Base-by-base conservation (phyloP, 2,329 filamentous ascomycete species). In the Lojkania enalia region DNA sequence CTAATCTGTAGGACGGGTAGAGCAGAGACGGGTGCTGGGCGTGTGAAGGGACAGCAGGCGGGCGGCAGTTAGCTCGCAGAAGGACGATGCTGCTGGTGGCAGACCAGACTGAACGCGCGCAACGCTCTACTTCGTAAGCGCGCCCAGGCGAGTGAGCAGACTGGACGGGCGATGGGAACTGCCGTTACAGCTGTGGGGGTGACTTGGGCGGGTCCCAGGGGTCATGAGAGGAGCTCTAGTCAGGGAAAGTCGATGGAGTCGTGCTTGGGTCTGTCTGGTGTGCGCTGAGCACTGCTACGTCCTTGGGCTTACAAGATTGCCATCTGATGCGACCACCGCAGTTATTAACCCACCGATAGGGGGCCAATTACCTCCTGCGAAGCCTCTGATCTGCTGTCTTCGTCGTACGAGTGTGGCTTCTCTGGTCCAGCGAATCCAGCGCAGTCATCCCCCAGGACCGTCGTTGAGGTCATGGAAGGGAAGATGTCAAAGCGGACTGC, bases 111-210 rank as follows among this genome's bases (percentile, higher is more conserved):
- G n/a, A n/a, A n/a, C n/a, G n/a, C 33, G 39, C 33, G 42, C 46
- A 49, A 19, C 36, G 46, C 51, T 41, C 39, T 44, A 41, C 44
- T 51, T 54, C 49, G 50, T 57, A 49, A 52, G 55, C 49, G 53
- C 50, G 48, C 48, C 58, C 55, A 55, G 54, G 55, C 49, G 47
- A 49, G 51, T 54, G 41, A 31, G 54, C 49, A 47, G 50, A 52
- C 58, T 58, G 60, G 37, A 37, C 52, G 54, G 57, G 54, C 55
- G 52, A 51, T 64, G 63, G 64, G 59, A 64, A 65, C 61, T 65
- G 63, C 64, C 63, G 64, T 67, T 60, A 43, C 39, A 37, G 35
- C 52, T 63, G 60, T 64, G 60, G 61, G 62, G 63, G 63, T 58
- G 53, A 55, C 48, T 52, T 55, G 31, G 37, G 32, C 38, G 35